A percentile compares a stretch with the other conserved stretches of the same genome.
Conservation (phyloP, 495 filamentous ascomycete species). For the Hyaloscypha bicolor region DNA sequence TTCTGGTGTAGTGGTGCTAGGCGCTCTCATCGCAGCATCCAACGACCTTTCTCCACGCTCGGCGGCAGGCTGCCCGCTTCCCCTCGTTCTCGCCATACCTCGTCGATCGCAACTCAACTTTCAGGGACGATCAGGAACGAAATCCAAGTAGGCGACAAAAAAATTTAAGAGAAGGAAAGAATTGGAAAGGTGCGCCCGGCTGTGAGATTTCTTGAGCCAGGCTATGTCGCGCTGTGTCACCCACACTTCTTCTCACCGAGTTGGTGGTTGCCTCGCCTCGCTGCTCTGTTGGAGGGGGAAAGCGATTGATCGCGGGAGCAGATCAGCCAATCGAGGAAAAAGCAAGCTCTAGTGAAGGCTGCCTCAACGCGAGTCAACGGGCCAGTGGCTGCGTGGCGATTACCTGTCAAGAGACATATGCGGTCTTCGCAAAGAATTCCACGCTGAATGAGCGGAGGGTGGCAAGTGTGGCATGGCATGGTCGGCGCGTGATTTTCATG, state of each 20-base stretch:
- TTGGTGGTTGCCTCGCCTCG: slow-evolving; percentile 1
- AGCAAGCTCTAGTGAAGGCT: not conserved
- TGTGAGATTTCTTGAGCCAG: not conserved
- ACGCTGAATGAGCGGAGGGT: not conserved
- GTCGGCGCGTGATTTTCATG: slow-evolving; percentile 1
- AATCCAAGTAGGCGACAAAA: not conserved
- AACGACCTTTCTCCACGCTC: slow-evolving; percentile 35
- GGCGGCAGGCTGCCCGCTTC: slow-evolving; percentile 9
- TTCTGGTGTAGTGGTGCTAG: slow-evolving; percentile 38
- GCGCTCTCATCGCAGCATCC: slow-evolving; percentile 45
- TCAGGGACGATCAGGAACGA: slow-evolving; percentile 3
- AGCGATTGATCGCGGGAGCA: not conserved
- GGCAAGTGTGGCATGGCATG: not conserved
- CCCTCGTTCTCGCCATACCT: slow-evolving; percentile 24
- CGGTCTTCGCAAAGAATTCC: not conserved
- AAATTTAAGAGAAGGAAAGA: slow-evolving; percentile 2
- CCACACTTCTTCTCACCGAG: slow-evolving; percentile 14
- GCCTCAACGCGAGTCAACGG: slow-evolving; percentile 3
- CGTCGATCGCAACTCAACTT: not conserved
- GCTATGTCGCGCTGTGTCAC: slow-evolving; percentile 4
- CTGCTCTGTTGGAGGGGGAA: not conserved
- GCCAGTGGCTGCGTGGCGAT: not conserved
- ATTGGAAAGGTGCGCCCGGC: slow-evolving; percentile 1
- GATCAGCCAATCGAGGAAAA: slow-evolving; percentile 11
- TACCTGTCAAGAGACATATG: not conserved